Percentiles rank a stretch among this genome's conserved stretches.
These are phyloP conservation scores for Candida patagonica DNA, from an alignment of 805 yeast genomes.

Conservation along the genomic window DNA sequence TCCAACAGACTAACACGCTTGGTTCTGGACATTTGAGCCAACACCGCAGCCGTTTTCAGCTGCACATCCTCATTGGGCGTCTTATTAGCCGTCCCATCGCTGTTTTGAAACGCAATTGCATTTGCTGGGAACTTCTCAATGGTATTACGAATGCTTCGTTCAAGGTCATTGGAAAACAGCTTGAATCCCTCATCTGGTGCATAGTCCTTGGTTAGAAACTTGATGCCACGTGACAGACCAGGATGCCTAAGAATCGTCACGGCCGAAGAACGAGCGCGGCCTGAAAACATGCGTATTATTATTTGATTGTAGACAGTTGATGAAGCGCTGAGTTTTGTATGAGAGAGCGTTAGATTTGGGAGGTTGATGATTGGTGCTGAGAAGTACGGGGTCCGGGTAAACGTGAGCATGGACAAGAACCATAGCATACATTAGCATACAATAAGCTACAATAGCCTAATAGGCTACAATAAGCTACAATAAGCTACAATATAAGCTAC, in stretches of 20 bases:
- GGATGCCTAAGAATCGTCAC: too few relatives aligned
- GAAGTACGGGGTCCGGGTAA: not conserved
- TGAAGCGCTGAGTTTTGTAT: too few relatives aligned
- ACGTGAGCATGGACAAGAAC: not conserved
- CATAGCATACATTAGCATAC: too few relatives aligned
- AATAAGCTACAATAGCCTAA: too few relatives aligned
- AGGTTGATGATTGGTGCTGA: not conserved
- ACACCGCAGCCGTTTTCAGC: constrained; percentile 55
- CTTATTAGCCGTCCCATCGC: constrained; percentile 36
- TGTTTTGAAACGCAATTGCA: constrained; percentile 57
- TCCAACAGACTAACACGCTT: constrained; percentile 46
- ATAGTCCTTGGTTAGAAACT: constrained; percentile 15
- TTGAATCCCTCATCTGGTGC: constrained; percentile 17
- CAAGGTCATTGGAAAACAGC: constrained; percentile 15
- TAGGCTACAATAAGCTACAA: too few relatives aligned
- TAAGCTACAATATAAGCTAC: too few relatives aligned
- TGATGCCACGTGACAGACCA: constrained; percentile 8
- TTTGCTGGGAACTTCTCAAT: constrained; percentile 57
- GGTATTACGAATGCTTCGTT: constrained; percentile 46
- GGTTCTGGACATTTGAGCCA: constrained; percentile 49
- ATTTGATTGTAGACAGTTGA: too few relatives aligned
- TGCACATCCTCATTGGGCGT: not conserved
- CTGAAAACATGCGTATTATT: too few relatives aligned
- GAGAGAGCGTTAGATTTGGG: constrained; percentile 6
- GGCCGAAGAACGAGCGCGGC: too few relatives aligned